Evolutionary conservation across 192 early-diverging fungal genomes (phyloP), one percentile per base, ranked within the genome.

Genomic region (Gamsiella multidivaricata): DNA sequence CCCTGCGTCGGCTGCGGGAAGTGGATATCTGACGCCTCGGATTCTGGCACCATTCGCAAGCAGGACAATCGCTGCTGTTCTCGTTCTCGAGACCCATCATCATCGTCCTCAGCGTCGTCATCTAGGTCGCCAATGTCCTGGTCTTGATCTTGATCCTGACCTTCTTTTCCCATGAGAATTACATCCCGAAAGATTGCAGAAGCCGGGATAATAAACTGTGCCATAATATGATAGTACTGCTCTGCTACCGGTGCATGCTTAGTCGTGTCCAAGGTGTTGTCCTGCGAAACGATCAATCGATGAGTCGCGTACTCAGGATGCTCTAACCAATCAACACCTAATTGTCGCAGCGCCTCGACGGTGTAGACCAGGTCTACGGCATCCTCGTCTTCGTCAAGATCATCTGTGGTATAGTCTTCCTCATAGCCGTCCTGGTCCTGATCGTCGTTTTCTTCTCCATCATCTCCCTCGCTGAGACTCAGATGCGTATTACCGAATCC

Each of bases 171-270:
- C n/a, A n/a, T n/a, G n/a, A 46, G n/a, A n/a, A 37, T 31, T 15
- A 18, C 36, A 22, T 70, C 69, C 9, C 59, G 58, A 54, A 70
- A 62, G 69, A 70, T 17, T 0, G 69, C 51, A 17, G 69, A 70
- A 22, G 50, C 69, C 3, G 69, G 59, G 36, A 54, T 56, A 6
- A 70, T 1, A 51, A 70, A 70, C 25, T 70, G 69, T 17, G 25
- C 52, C 42, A 70, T 62, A 23, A 61, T 43, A 17, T 12, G 32
- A 8, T 23, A 62, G 17, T 31, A 26, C 29, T 56, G 53, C 18
- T 6, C 4, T n/a, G 36, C 15, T 8, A 37, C 15, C 23, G 45
- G 29, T 18, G 10, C 22, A 17, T 45, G 23, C 3, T 42, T 14
- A n/a, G 46, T 47, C 3, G 59, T 22, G 43, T 47, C 20, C 0